These are phyloP conservation scores for Trametes cubensis DNA, from an alignment of 768 basidiomycete genomes.

Conservation along the genomic window DNA sequence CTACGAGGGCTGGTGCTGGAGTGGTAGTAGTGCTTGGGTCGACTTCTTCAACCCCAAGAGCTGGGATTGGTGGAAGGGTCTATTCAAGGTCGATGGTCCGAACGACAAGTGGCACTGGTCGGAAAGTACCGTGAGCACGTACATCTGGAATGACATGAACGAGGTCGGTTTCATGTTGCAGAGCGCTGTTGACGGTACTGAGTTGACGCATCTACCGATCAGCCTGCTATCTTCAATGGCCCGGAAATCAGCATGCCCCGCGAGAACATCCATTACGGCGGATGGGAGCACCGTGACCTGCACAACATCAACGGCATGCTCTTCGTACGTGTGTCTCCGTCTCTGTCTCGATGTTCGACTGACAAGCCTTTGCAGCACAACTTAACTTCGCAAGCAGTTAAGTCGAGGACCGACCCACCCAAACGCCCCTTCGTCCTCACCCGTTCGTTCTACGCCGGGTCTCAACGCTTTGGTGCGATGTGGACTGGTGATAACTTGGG, in stretches of 20 bases:
- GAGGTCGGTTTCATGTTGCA: slow-evolving; percentile 57
- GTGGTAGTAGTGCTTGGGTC: slow-evolving; percentile 93
- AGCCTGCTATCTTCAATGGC: slow-evolving; percentile 98
- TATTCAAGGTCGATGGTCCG: slow-evolving; percentile 70
- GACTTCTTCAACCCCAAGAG: slow-evolving; percentile 93
- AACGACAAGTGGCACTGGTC: slow-evolving; percentile 73
- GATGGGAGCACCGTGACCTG: slow-evolving; percentile 97
- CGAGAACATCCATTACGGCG: slow-evolving; percentile 82
- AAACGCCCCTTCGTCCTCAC: slow-evolving; percentile 95
- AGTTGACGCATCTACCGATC: not conserved
- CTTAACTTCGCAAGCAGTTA: slow-evolving; percentile 78
- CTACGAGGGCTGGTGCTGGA: slow-evolving; percentile 99
- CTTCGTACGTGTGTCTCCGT: slow-evolving; percentile 51
- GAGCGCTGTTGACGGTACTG: not conserved
- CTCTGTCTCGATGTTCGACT: not conserved
- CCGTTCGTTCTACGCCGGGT: slow-evolving; percentile 92
- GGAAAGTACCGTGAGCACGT: slow-evolving; percentile 78
- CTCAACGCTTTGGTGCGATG: slow-evolving; percentile 94
- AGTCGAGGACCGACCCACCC: slow-evolving; percentile 70
- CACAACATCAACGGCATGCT: slow-evolving; percentile 99
- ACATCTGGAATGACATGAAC: slow-evolving; percentile 99
- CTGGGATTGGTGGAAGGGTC: slow-evolving; percentile 88
- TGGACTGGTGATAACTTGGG: slow-evolving; percentile 99
- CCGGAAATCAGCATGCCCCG: slow-evolving; percentile 89
- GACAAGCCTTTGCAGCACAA: slow-evolving; percentile 60